Evolutionary conservation across 177 flowering plant genomes (phyloP), one percentile per base, ranked within the genome.

Genomic region (Telopea speciosissima): DNA sequence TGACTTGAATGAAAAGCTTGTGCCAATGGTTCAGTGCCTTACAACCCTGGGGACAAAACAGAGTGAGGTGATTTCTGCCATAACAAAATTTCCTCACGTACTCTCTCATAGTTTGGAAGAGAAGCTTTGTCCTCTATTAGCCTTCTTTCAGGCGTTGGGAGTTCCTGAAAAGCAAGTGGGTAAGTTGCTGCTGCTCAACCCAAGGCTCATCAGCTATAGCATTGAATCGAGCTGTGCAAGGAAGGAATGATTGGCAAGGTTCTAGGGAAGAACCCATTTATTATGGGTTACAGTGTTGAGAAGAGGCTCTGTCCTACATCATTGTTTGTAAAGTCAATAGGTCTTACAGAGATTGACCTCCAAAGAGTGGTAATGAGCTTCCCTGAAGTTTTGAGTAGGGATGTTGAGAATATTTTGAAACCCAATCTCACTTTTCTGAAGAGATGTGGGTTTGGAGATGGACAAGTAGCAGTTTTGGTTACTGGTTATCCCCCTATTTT

Each of bases 141-240:
- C 92, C 21, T 93, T 91, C 83, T 89, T 93, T 67, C 89, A 96
- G 77, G 78, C 89, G 24, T 77, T 90, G 54, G 99, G 98, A 40
- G 82, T 93, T 40, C 83, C 90, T 21, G 91, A 87, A 60, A 86
- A 87, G 71, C 92, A 91, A 72, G 67, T 89, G 26, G 99, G 98
- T 8, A 96, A 86, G 79, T 76, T 96, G 70, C 63, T 93, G 26
- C 66, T 93, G 54, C 77, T 83, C 28, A 96, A 96, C 74, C 98
- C 98, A 1, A 87, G 99, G 83, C 93, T 96, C 24, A 82, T 93
- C 72, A 93, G 97, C 79, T 96, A 96, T 78, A 87, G 97, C 84
- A 93, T 96, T 68, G 92, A 93, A 52, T 66, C 84, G 1, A 96
- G 93, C 73, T 91, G 61, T 68, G 75, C 52, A 81, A 70, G 73